phyloP scores from a whole-genome alignment of 495 filamentous ascomycete genomes.

The Penicillium lividum region DNA sequence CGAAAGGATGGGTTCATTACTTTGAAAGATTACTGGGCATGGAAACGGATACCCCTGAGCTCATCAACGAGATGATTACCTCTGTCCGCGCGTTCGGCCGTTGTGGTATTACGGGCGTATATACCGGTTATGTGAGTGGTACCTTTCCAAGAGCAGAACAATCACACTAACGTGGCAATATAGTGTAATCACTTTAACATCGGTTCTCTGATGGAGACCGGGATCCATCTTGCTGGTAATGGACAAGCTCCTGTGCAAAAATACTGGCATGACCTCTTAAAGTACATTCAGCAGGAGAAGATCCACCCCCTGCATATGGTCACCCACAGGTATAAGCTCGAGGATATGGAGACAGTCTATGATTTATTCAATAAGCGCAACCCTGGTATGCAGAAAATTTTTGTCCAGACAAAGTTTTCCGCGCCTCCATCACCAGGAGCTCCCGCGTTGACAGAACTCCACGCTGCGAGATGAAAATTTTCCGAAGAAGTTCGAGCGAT shows the following conservation, averaged over 20 bases:
- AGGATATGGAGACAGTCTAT: conserved; percentile 63
- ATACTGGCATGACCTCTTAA: conserved; percentile 52
- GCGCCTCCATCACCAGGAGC: conserved; percentile 51
- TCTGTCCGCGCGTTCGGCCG: conserved; percentile 74
- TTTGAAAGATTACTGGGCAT: conserved; percentile 70
- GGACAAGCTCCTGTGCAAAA: conserved; percentile 78
- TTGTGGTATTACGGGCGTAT: conserved; percentile 77
- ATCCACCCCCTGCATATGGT: conserved; percentile 81
- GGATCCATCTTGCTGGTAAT: conserved; percentile 73
- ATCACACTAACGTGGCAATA: no score
- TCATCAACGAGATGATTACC: conserved; percentile 85
- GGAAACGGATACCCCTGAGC: conserved; percentile 86
- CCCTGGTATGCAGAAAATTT: conserved; percentile 71
- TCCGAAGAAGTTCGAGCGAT: background rate
- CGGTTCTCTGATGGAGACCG: conserved; percentile 80
- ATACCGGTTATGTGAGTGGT: conserved; percentile 72
- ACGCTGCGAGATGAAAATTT: background rate
- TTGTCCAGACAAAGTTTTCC: conserved; percentile 60
- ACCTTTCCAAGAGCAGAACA: no score
- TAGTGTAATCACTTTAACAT: conserved; percentile 83
- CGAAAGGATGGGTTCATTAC: conserved; percentile 80
- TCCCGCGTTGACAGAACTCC: background rate
- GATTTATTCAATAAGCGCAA: conserved; percentile 64
- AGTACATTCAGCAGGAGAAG: conserved; percentile 66
- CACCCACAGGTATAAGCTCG: conserved; percentile 71